A percentile compares a stretch with the other conserved stretches of the same genome.
These are phyloP conservation scores for Paramecium sonneborni DNA, from an alignment of 73 alveolate genomes.

Conservation along the genomic window DNA sequence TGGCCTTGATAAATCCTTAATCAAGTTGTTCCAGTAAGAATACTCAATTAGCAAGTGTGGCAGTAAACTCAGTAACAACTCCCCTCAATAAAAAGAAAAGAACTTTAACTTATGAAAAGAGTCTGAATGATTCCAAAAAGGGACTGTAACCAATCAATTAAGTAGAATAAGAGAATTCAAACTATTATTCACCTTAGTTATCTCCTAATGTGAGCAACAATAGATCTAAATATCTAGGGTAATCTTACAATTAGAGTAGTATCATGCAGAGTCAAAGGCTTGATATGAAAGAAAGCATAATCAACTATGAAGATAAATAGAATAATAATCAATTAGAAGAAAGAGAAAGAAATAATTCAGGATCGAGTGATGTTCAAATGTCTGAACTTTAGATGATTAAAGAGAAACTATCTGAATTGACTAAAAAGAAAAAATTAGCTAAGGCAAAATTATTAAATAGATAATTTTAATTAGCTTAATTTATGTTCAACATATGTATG, in stretches of 20 bases:
- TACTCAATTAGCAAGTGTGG: neutral
- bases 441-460: conserved; percentile 50
- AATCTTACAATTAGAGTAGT: conserved; percentile 45
- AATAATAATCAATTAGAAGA: neutral
- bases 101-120: neutral
- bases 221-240: neutral
- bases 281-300: conserved; percentile 39
- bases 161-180: neutral
- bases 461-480: conserved; percentile 40
- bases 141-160: conserved; percentile 1
- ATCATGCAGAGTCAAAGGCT: conserved; percentile 31
- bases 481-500: conserved; percentile 48
- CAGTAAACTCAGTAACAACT: neutral
- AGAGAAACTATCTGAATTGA: conserved; percentile 35
- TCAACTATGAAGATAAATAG: neutral
- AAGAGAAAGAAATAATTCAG: conserved; percentile 45
- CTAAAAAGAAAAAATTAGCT: conserved; percentile 20
- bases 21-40: neutral
- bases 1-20: neutral
- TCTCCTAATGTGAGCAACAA: conserved; percentile 17
- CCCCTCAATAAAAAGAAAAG: neutral
- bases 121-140: neutral
- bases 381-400: conserved; percentile 15
- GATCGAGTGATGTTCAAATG: neutral
- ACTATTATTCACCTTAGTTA: neutral